Conservation (phyloP, 495 filamentous ascomycete genomes). For the Tetracladium setigerum region DNA sequence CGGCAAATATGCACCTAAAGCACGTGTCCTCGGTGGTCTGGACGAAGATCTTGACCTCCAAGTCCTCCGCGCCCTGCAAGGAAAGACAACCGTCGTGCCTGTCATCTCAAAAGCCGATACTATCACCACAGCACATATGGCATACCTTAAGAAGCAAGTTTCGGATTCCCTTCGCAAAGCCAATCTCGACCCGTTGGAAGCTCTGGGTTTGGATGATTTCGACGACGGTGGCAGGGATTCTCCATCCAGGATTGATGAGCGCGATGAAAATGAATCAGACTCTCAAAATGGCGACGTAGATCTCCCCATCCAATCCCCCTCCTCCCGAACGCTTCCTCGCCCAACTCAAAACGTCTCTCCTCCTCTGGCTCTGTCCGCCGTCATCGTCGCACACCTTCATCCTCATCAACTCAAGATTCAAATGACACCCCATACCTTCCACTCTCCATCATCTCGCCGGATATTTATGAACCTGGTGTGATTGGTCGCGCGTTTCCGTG, state of each 20-base stretch:
- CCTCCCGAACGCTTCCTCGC: constrained; percentile 11
- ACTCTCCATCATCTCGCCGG: constrained; percentile 88
- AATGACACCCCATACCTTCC: constrained; percentile 57
- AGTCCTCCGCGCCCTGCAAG: constrained; percentile 78
- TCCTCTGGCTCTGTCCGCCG: constrained; percentile 41
- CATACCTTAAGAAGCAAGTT: constrained; percentile 82
- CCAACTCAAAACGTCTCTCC: constrained; percentile 31
- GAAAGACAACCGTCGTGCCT: constrained; percentile 93
- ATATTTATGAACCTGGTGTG: constrained; percentile 72
- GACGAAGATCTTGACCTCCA: constrained; percentile 89
- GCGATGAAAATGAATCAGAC: constrained; percentile 47
- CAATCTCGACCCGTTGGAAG: constrained; percentile 83
- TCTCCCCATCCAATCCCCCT: constrained; percentile 24
- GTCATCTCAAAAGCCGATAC: constrained; percentile 97
- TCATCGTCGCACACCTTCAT: constrained; percentile 21
- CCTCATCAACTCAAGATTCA: constrained; percentile 17
- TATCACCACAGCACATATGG: constrained; percentile 88
- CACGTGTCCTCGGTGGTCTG: constrained; percentile 56
- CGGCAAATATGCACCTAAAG: constrained; percentile 36
- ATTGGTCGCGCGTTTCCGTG: constrained; percentile 86
- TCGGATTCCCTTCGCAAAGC: constrained; percentile 80
- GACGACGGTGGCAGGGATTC: constrained; percentile 48
- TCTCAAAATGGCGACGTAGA: constrained; percentile 19
- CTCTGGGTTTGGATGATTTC: constrained; percentile 69
- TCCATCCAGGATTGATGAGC: constrained; percentile 47